Base-by-base conservation (phyloP, 2,329 filamentous ascomycete species). In the Septoria petroselini region DNA sequence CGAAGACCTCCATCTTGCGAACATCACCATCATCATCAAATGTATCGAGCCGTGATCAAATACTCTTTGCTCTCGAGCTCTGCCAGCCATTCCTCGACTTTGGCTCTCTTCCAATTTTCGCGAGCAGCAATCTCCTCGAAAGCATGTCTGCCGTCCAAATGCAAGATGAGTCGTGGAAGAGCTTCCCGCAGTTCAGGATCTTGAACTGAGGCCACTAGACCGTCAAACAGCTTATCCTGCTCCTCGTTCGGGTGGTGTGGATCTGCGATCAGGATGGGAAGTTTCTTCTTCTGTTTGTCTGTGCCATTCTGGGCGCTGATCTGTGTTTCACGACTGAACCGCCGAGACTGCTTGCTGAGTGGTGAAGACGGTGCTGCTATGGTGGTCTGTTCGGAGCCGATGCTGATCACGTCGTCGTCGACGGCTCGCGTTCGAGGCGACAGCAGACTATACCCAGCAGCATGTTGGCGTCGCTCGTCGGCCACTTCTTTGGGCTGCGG, bases 51-150 rank as follows among this genome's bases (percentile, higher is more conserved):
- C 52, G 64, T 63, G 29, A 68, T 66, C 51, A 73, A 64, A 68
- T 84, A 80, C 64, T 88, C 85, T 56, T 84, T 73, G 39, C 80
- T 78, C 74, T 86, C 90, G 11, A 89, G 78, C 59, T 87, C 84
- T 34, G 65, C 71, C 25, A 82, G 41, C 68, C 50, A 80, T 60
- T 55, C 72, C 69, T 70, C 73, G 3, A 82, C 76, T 34, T 73
- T 67, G 71, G 91, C 94, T 49, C 89, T 77, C 73, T 93, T 95
- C 72, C 94, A 79, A 4, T 87, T 86, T 70, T 96, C 89, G 49
- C 85, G 79, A n/a, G 93, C 73, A 1, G 86, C 82, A 58, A 98
- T 86, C 60, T 91, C 84, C 71, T 98, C 93, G 52, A 97, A 75
- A 2, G 91, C 85, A 64, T 86, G 84, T 49, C 78, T 80, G 1